Evolutionary conservation across 106 monocot genomes (phyloP).

Genomic region (Dendrobium catenatum): DNA sequence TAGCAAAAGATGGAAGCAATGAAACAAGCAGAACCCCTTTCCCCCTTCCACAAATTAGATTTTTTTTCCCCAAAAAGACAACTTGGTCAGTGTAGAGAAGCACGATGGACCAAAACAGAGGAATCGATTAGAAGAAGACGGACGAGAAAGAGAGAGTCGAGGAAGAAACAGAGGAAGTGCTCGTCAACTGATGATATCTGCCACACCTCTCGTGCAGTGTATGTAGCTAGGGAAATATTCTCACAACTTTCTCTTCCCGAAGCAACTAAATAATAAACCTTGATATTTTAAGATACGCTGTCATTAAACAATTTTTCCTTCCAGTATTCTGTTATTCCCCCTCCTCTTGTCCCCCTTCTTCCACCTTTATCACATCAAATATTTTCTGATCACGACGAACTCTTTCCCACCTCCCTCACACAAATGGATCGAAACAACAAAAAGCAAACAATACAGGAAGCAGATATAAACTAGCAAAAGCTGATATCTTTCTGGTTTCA

Average conservation of each 20-base stretch:
- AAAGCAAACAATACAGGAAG: too few relatives aligned
- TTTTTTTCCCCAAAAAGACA: not conserved
- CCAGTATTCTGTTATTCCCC: not conserved
- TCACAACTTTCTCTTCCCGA: slow-evolving; percentile 8
- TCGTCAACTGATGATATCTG: too few relatives aligned
- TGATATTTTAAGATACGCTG: not conserved
- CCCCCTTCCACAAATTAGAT: not conserved
- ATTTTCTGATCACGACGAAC: too few relatives aligned
- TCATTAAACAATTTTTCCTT: not conserved
- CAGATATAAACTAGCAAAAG: too few relatives aligned
- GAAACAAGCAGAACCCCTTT: not conserved
- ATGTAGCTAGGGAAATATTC: not conserved
- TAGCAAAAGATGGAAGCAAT: not conserved
- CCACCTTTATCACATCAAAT: not conserved
- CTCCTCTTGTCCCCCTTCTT: not conserved
- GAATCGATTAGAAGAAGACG: not conserved
- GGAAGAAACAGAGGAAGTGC: not conserved
- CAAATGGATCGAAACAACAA: too few relatives aligned
- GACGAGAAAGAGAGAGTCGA: not conserved
- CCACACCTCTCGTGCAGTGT: not conserved
- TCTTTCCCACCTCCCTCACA: too few relatives aligned
- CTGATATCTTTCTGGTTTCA: not conserved
- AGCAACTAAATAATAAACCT: slow-evolving; percentile 30
- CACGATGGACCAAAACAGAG: not conserved
- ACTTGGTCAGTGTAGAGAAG: not conserved